A percentile compares a stretch with the other conserved stretches of the same genome.
Conservation (phyloP, 768 basidiomycete genomes). For the Imleria badia region DNA sequence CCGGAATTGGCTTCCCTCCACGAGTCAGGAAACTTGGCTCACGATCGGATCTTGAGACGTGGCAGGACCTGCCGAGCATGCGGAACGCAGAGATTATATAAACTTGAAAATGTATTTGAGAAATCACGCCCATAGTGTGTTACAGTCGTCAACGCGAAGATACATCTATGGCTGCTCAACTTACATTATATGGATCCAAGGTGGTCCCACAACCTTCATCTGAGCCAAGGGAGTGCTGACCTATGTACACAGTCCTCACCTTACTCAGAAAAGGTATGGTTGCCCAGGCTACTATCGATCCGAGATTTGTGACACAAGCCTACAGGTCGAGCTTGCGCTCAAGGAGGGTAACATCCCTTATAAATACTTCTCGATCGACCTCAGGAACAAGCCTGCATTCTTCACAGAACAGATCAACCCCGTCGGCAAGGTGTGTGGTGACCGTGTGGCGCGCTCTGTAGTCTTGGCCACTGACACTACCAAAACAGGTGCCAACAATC, state of each 20-base stretch:
- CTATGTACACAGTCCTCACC: not conserved
- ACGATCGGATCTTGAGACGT: too few species aligned
- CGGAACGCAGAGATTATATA: too few species aligned
- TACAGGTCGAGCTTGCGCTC: constrained; percentile 55
- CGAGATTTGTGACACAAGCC: not conserved
- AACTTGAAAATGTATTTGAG: too few species aligned
- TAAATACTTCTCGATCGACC: constrained; percentile 53
- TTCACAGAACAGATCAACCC: constrained; percentile 62
- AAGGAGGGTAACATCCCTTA: constrained; percentile 49
- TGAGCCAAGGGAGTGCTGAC: too few species aligned
- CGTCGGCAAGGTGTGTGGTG: constrained; percentile 51
- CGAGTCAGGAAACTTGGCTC: too few species aligned
- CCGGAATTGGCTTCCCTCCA: too few species aligned
- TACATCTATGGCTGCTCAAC: too few species aligned
- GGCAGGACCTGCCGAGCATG: too few species aligned
- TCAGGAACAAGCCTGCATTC: constrained; percentile 64
- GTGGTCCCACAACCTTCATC: too few species aligned
- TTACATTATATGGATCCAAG: too few species aligned
- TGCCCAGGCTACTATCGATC: not conserved
- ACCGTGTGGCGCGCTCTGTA: constrained; percentile 6
- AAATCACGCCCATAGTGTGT: too few species aligned
- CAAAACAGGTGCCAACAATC: constrained; percentile 46
- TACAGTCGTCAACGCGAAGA: too few species aligned
- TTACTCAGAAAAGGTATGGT: not conserved
- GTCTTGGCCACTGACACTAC: not conserved